Evolutionary conservation across 1,284 basidiomycete genomes (phyloP).

Genomic region (Cutaneotrichosporon spelunceum): DNA sequence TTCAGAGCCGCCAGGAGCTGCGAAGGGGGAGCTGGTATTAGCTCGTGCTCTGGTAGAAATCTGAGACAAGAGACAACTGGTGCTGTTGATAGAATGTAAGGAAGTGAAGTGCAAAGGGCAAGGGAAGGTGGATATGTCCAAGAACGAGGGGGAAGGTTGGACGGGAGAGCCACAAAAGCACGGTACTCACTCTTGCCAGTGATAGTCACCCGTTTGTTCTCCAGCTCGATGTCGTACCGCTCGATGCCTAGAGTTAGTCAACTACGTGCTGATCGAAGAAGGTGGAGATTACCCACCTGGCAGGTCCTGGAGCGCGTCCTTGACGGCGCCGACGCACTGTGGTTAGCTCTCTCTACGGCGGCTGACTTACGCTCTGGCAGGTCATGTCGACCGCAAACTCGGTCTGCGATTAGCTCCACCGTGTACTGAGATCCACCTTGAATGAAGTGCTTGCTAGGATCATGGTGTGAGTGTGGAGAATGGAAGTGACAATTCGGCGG

Average conservation of each 20-base stretch:
- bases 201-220: constrained; percentile 49
- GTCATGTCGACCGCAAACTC: constrained; percentile 54
- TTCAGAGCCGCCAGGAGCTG: constrained; percentile 49
- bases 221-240: constrained; percentile 50
- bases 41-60: not conserved
- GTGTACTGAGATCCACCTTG: constrained; percentile 26
- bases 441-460: constrained; percentile 36
- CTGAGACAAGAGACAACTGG: too few relatives aligned
- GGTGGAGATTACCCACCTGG: constrained; percentile 25
- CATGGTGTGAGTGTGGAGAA: constrained; percentile 21
- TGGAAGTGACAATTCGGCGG: not conserved
- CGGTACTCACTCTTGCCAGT: constrained; percentile 48
- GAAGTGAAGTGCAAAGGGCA: not conserved
- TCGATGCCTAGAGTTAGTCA: constrained; percentile 40
- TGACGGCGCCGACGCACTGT: constrained; percentile 50
- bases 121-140: not conserved
- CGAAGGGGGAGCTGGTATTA: constrained; percentile 48
- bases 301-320: constrained; percentile 37
- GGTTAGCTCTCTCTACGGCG: not conserved
- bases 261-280: not conserved
- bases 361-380: constrained; percentile 42
- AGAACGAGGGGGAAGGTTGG: not conserved
- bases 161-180: too few relatives aligned
- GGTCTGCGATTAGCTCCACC: constrained; percentile 33
- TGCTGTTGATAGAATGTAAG: not conserved